Evolutionary conservation across 495 filamentous ascomycete species (phyloP).

Genomic region (Halenospora varia): DNA sequence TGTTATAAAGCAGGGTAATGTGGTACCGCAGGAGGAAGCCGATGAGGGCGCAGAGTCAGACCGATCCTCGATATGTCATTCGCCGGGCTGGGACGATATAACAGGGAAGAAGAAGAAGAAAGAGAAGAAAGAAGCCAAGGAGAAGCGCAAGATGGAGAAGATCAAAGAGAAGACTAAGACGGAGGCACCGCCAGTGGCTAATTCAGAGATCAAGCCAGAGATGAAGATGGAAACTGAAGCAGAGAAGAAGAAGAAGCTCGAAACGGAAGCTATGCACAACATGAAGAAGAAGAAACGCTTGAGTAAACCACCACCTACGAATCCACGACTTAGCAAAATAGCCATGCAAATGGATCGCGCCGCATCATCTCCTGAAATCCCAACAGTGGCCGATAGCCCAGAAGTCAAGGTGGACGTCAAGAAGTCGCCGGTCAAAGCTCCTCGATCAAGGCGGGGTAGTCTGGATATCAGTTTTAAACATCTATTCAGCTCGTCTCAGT

Average conservation of each 20-base stretch:
- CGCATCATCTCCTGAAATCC: constrained; percentile 2
- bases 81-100: constrained; percentile 51
- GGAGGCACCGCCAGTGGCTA: too few species aligned
- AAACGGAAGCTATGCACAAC: constrained; percentile 32
- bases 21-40: constrained; percentile 12
- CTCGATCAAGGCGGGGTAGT: constrained; percentile 5
- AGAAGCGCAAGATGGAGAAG: constrained; percentile 38
- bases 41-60: constrained; percentile 29
- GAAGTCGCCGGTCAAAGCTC: background rate
- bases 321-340: constrained; percentile 8
- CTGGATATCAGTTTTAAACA: constrained; percentile 14
- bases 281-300: constrained; percentile 31
- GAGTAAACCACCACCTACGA: constrained; percentile 30
- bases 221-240: too few species aligned
- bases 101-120: constrained; percentile 42
- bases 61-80: constrained; percentile 51
- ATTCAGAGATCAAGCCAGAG: too few species aligned
- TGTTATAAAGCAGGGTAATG: constrained; percentile 11
- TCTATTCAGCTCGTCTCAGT: constrained; percentile 2
- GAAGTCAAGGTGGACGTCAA: background rate
- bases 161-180: constrained; percentile 31
- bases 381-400: background rate
- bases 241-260: constrained; percentile 21
- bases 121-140: constrained; percentile 40
- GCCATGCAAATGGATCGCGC: constrained; percentile 9